These are phyloP conservation scores for Hypoxylon lienhwacheense DNA, from an alignment of 495 filamentous ascomycete species.

Conservation along the genomic window DNA sequence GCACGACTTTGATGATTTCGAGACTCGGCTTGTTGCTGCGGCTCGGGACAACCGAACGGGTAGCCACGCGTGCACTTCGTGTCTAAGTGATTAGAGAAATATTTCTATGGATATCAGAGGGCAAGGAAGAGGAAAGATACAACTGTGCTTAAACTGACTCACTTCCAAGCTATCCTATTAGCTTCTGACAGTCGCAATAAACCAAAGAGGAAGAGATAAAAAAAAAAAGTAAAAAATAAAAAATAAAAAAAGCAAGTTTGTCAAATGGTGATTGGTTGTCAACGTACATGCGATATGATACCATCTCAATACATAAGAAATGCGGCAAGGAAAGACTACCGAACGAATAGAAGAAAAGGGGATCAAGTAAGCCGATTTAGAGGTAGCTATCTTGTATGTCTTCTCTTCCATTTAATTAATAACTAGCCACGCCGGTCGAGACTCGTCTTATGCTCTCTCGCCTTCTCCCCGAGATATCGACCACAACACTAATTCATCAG, in stretches of 20 bases:
- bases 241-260: slow-evolving; percentile 25
- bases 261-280: slow-evolving; percentile 5
- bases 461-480: neutral
- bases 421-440: slow-evolving; percentile 9
- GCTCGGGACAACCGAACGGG: neutral
- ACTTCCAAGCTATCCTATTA: slow-evolving; percentile 12
- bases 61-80: neutral
- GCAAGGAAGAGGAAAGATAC: slow-evolving; percentile 3
- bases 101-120: too few relatives aligned
- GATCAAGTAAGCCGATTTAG: neutral
- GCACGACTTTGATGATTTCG: neutral
- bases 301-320: slow-evolving; percentile 7
- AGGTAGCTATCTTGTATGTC: neutral
- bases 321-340: neutral
- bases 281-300: slow-evolving; percentile 8
- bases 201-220: too few relatives aligned
- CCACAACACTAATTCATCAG: slow-evolving; percentile 13
- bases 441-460: slow-evolving; percentile 3
- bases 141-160: slow-evolving; percentile 8
- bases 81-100: too few relatives aligned
- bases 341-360: slow-evolving; percentile 3
- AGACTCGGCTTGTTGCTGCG: neutral
- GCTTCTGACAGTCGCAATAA: slow-evolving; percentile 14
- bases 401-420: slow-evolving; percentile 22
- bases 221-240: too few relatives aligned